Base-by-base conservation (phyloP, 345 rosid genomes). In the Pistacia vera region DNA sequence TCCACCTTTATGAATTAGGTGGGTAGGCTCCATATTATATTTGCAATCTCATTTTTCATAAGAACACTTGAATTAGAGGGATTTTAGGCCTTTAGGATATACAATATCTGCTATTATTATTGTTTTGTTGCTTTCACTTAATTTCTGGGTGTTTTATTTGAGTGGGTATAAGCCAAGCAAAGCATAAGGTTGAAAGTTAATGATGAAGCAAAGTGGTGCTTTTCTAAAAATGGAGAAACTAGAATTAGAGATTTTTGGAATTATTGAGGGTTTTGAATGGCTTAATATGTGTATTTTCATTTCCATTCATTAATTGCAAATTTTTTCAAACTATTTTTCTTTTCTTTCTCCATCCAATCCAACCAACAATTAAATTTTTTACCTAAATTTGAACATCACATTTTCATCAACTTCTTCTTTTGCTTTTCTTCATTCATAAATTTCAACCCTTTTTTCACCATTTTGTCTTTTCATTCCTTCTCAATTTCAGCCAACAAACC, bases 221-320 rank as follows among this genome's bases (percentile, higher is more conserved):
- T 80, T 82, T 82, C 83, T 68, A 59, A 56, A 75, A 63, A 74
- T 59, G 48, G 82, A 68, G 75, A 51, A 70, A 82, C 51, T 49
- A 62, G 8, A 67, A 68, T 25, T 55, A 66, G 69, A 30, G 22
- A 8, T 17, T 4, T 3, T 14, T 38, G 10, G 52, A 57, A 68
- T 35, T 58, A 46, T 48, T 56, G 58, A 72, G 51, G 13, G 48
- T n/a, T 51, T 36, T 65, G 51, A 36, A 28, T 41, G 71, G 74
- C 83, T 74, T 71, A 55, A 38, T 64, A 1, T 36, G 41, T 56
- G 20, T 67, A 5, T 20, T 67, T 68, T 75, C 75, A 78, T 60
- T 41, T 68, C 63, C 13, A 46, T 74, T 78, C 78, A 80, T 75
- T 80, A 46, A 80, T 54, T 78, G 25, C 10, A 35, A 30, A 1